phyloP scores from a whole-genome alignment of 1,284 basidiomycete species.

The Sanghuangporus weigelae region DNA sequence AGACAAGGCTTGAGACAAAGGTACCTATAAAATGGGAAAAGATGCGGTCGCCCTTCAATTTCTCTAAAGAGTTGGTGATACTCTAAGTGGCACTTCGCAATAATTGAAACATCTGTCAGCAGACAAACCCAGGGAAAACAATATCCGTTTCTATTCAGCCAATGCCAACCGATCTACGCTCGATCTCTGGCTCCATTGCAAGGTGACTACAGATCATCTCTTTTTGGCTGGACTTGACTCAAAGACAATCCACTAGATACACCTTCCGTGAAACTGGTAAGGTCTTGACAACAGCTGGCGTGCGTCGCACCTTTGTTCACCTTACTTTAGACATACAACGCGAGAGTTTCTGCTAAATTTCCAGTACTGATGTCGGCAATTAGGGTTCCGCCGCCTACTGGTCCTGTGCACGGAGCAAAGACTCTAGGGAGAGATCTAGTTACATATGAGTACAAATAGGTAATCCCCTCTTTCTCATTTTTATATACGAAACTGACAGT shows the following conservation, averaged over 20 bases:
- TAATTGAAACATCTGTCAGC: neutral
- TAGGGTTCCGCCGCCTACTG: conserved; percentile 66
- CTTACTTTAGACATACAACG: conserved; percentile 62
- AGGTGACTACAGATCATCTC: conserved; percentile 36
- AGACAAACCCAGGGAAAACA: conserved; percentile 87
- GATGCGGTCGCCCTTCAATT: conserved; percentile 89
- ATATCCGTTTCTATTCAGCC: conserved; percentile 90
- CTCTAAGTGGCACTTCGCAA: neutral
- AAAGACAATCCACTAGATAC: conserved; percentile 42
- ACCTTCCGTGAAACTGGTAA: conserved; percentile 68
- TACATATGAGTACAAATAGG: conserved; percentile 66
- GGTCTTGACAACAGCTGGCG: conserved; percentile 21
- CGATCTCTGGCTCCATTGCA: conserved; percentile 78
- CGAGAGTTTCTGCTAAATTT: conserved; percentile 67
- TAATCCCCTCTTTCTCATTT: neutral
- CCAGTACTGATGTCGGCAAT: conserved; percentile 83
- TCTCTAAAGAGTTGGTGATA: conserved; percentile 68
- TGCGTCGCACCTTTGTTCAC: conserved; percentile 14
- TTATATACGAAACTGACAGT: neutral
- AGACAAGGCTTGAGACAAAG: conserved; percentile 47
- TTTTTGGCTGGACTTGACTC: neutral
- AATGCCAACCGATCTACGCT: conserved; percentile 93
- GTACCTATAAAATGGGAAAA: conserved; percentile 68
- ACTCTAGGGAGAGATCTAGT: conserved; percentile 67
- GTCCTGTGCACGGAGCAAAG: conserved; percentile 60